These are phyloP conservation scores for Favolaschia claudopus DNA, from an alignment of 768 basidiomycete genomes.

Conservation along the genomic window DNA sequence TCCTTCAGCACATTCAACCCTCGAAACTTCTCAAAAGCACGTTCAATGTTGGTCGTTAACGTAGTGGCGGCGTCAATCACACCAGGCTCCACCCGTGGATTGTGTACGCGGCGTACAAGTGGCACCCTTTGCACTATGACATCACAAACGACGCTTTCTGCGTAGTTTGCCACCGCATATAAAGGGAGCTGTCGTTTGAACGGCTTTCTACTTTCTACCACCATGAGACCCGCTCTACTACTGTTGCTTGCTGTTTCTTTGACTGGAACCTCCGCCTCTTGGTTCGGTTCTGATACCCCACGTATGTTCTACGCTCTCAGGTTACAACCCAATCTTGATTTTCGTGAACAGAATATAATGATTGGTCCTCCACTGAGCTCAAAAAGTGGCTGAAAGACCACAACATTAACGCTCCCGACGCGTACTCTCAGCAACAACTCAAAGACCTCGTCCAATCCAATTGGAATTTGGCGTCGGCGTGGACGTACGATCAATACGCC, in stretches of 20 bases:
- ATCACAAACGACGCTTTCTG: too few relatives aligned
- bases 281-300: slow-evolving; percentile 56
- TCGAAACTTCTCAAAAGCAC: too few relatives aligned
- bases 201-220: background rate
- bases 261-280: background rate
- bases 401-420: slow-evolving; percentile 60
- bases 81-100: too few relatives aligned
- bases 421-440: slow-evolving; percentile 51
- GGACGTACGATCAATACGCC: slow-evolving; percentile 71
- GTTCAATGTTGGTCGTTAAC: too few relatives aligned
- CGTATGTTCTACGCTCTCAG: slow-evolving; percentile 23
- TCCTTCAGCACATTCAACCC: too few relatives aligned
- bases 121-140: too few relatives aligned
- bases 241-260: background rate
- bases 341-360: slow-evolving; percentile 40
- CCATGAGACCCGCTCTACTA: slow-evolving; percentile 2
- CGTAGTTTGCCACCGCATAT: too few relatives aligned
- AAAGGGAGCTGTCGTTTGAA: too few relatives aligned
- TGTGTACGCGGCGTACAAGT: too few relatives aligned
- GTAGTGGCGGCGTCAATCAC: too few relatives aligned
- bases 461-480: slow-evolving; percentile 60
- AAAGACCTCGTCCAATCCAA: slow-evolving; percentile 63
- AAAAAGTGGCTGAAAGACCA: slow-evolving; percentile 75
- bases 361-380: slow-evolving; percentile 73
- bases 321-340: background rate